Percentiles rank a stretch among this genome's conserved stretches.
Evolutionary conservation across 2,329 filamentous ascomycete genomes (phyloP).

Genomic region (Colletotrichum cereale): DNA sequence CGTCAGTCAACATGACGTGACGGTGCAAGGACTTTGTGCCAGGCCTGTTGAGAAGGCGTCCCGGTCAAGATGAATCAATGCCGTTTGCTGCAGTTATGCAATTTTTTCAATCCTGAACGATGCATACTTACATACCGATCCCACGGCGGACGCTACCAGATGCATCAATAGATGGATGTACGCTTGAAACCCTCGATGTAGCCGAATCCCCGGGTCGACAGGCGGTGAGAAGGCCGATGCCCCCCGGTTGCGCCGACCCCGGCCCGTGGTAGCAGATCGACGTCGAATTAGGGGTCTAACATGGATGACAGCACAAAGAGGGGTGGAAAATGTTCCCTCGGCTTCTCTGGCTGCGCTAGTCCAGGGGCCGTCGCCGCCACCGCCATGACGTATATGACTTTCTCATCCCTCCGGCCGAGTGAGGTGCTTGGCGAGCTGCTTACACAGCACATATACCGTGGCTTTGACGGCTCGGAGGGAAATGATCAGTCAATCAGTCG

Average conservation of each 20-base stretch:
- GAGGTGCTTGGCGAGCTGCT: not conserved
- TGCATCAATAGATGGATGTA: not conserved
- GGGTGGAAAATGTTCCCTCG: not conserved
- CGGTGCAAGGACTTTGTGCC: not conserved
- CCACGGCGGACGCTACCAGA: not conserved
- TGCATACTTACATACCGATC: not conserved
- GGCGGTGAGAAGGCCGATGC: not conserved
- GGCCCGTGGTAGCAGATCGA: not conserved
- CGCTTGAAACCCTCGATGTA: not conserved
- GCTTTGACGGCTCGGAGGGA: no score
- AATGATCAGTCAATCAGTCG: not conserved
- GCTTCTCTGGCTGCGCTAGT: not conserved
- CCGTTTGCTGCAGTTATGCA: not conserved
- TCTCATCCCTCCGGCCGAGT: not conserved
- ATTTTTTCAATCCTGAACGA: not conserved
- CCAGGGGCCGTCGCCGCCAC: not conserved
- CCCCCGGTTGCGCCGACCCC: not conserved
- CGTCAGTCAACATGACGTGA: not conserved
- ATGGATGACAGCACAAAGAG: not conserved
- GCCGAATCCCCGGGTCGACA: not conserved
- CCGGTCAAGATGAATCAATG: not conserved
- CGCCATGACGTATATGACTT: conserved; percentile 9
- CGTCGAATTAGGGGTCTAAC: not conserved
- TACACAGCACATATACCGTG: no score
- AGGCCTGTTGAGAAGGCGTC: not conserved